A percentile compares a stretch with the other conserved stretches of the same genome.
Conservation (phyloP, 2,329 filamentous ascomycete species). For the Fusarium dlaminii region DNA sequence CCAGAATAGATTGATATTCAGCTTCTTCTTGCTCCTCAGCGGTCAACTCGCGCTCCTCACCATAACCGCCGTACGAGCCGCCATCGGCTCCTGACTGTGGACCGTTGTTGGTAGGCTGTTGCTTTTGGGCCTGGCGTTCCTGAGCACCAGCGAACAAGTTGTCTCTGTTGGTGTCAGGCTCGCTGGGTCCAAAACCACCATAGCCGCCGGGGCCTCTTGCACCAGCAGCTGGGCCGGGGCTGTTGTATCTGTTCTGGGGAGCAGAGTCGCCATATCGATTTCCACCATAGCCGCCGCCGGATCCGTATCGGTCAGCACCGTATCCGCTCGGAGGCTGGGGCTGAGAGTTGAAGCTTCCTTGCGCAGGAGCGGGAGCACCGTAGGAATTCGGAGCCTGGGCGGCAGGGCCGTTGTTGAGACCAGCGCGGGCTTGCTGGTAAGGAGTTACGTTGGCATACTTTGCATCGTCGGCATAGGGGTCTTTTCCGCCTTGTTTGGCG, state of each 20-base stretch:
- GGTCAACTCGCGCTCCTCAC: constrained; percentile 80
- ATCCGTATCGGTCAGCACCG: constrained; percentile 62
- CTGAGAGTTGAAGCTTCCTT: constrained; percentile 36
- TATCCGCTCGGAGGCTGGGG: constrained; percentile 55
- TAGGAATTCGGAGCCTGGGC: constrained; percentile 34
- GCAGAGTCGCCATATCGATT: constrained; percentile 62
- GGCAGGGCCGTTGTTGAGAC: constrained; percentile 49
- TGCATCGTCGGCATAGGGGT: constrained; percentile 63
- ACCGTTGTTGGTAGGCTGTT: constrained; percentile 34
- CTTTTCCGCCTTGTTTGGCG: constrained; percentile 59
- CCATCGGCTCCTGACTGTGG: constrained; percentile 40
- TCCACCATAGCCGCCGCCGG: constrained; percentile 59
- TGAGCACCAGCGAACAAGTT: constrained; percentile 70
- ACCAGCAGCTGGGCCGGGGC: constrained; percentile 45
- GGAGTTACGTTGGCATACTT: constrained; percentile 57
- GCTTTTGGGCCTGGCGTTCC: constrained; percentile 57
- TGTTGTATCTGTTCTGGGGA: constrained; percentile 66
- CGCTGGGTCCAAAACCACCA: constrained; percentile 64
- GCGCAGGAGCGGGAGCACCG: constrained; percentile 32
- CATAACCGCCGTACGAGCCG: constrained; percentile 61
- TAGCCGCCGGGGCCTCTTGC: constrained; percentile 66
- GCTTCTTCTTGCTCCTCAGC: constrained; percentile 80
- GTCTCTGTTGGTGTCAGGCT: constrained; percentile 65
- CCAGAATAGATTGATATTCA: constrained; percentile 71
- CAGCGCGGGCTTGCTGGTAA: constrained; percentile 56